These are phyloP conservation scores for Penicillium antarcticum DNA, from an alignment of 495 filamentous ascomycete species.

Conservation along the genomic window DNA sequence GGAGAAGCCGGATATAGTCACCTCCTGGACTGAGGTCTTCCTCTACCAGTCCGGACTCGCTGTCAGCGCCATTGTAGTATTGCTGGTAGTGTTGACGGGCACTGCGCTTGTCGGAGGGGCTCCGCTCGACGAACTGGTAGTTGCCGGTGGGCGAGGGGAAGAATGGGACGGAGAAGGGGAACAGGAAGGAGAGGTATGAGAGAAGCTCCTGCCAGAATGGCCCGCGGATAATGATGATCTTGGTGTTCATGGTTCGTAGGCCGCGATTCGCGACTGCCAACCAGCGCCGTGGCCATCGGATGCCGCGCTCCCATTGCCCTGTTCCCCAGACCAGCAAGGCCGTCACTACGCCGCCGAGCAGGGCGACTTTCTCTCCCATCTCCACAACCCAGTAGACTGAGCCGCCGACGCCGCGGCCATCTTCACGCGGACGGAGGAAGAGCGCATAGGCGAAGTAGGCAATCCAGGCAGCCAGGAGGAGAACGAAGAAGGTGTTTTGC, in stretches of 20 bases:
- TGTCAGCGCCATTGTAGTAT: conserved; percentile 44
- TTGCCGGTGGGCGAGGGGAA: conserved; percentile 59
- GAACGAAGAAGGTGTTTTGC: conserved; percentile 92
- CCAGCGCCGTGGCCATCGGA: conserved; percentile 92
- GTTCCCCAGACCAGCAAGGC: conserved; percentile 84
- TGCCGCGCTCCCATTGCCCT: conserved; percentile 90
- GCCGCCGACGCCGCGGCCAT: conserved; percentile 85
- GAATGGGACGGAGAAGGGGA: conserved; percentile 68
- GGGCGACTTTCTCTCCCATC: conserved; percentile 78
- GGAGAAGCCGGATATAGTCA: conserved; percentile 83
- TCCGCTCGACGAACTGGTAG: conserved; percentile 62
- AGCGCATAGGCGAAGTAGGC: conserved; percentile 80
- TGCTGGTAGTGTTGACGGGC: conserved; percentile 38
- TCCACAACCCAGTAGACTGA: conserved; percentile 95
- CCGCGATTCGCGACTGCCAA: conserved; percentile 84
- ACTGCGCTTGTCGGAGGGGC: conserved; percentile 44
- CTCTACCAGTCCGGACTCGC: conserved; percentile 53
- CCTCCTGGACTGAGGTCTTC: conserved; percentile 89
- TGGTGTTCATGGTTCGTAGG: conserved; percentile 87
- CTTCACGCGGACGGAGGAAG: conserved; percentile 85
- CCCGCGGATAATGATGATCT: conserved; percentile 83
- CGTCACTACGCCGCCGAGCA: conserved; percentile 83
- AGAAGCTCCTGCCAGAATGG: conserved; percentile 77
- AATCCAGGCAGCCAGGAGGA: conserved; percentile 74
- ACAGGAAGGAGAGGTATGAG: conserved; percentile 66